These are phyloP conservation scores for Boletus mariae DNA, from an alignment of 1,284 basidiomycete genomes.

Conservation along the genomic window DNA sequence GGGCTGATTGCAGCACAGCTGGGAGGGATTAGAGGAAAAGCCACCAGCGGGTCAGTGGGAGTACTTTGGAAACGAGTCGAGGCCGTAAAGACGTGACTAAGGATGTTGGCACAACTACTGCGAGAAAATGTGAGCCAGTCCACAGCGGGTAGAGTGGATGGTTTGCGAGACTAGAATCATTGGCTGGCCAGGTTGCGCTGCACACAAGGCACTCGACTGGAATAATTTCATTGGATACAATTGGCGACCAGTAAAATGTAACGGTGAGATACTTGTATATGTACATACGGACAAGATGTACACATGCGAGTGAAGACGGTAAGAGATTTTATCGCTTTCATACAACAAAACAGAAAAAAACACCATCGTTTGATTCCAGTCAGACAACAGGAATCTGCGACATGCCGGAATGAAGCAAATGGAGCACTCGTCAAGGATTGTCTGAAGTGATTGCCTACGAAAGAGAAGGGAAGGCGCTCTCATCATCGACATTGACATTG, in stretches of 20 bases:
- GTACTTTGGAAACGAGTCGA: constrained; percentile 57
- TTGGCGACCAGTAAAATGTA: not conserved
- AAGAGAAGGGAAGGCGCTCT: constrained; percentile 81
- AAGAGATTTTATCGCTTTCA: constrained; percentile 12
- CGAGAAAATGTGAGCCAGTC: not conserved
- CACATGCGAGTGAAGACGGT: constrained; percentile 3
- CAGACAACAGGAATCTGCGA: constrained; percentile 11
- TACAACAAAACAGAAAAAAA: constrained; percentile 12
- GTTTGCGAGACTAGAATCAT: constrained; percentile 14
- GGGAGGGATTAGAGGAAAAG: constrained; percentile 83
- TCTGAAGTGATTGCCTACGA: constrained; percentile 39
- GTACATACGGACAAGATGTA: constrained; percentile 17
- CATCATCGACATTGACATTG: constrained; percentile 75
- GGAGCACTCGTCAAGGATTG: constrained; percentile 3
- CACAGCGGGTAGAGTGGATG: constrained; percentile 1
- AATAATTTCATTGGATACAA: too few species aligned
- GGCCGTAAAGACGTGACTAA: constrained; percentile 9
- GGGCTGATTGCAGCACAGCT: constrained; percentile 46
- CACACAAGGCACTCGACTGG: not conserved
- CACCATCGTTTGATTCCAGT: constrained; percentile 13
- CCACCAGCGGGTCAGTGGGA: constrained; percentile 85
- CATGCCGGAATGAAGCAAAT: constrained; percentile 7
- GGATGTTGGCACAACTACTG: constrained; percentile 9
- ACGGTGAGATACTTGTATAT: constrained; percentile 5
- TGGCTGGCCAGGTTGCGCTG: not conserved